Evolutionary conservation across 1,284 basidiomycete species (phyloP), one percentile per base, ranked within the genome.

Genomic region (Tilletia setariae): DNA sequence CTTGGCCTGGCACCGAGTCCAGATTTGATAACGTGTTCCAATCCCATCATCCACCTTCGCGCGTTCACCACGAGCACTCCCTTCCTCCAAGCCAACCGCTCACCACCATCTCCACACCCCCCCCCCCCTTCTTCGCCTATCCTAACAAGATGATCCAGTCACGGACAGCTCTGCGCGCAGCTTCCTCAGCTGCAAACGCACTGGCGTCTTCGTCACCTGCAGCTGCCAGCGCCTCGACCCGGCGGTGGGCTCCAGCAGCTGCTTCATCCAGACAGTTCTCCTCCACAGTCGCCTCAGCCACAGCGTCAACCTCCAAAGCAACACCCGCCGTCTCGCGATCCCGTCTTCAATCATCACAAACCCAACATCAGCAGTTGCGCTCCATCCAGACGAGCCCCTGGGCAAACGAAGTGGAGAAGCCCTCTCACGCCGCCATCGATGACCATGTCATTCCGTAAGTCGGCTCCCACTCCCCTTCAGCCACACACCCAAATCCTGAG

Each of bases 351-450:
- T 28, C 21, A 6, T 23, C 6, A 49, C 46, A 4, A 23, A 6
- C 6, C 46, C 19, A 23, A 49, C 51, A 53, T n/a, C 51, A 53
- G 21, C 13, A 53, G n/a, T 19, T 28, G 13, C 51, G 51, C n/a
- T n/a, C 51, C 51, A 21, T 66, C 23, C 51, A 47, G 42, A 53
- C 47, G 8, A 61, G 35, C 2, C 49, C 46, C 30, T 53, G 46
- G 61, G 13, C 53, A 6, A 40, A 32, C 53, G 66, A 67, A 2
- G 66, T 63, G 21, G 63, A 67, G 59, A 67, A 63, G 43, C 66
- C 66, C 7, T 46, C 53, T 16, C 66, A 67, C 66, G 66, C 66
- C 32, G 40, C 53, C 13, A 63, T 28, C 11, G 47, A 67, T 28
- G 66, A 67, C 15, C 66, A 67, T 42, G 43, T 62, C 59, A 67